Evolutionary conservation across 2,329 filamentous ascomycete genomes (phyloP), one percentile per base, ranked within the genome.

Genomic region (Metarhizium brunneum): DNA sequence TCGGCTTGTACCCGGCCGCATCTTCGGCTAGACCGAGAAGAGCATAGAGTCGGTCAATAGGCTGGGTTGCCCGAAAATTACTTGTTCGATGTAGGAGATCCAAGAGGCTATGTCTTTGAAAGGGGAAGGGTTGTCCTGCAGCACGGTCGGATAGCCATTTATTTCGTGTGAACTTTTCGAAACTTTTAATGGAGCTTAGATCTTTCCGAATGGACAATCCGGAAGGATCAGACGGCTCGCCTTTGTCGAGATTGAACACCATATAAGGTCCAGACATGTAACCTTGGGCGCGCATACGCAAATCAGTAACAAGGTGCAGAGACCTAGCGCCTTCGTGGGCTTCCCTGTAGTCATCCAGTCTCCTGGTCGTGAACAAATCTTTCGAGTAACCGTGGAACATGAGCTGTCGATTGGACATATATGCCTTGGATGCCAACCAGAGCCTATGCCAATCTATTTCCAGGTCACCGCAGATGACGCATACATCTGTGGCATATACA

Each of bases 341-440:
- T 48, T 58, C 56, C 14, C 51, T 55, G 43, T 53, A 55, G 47
- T 29, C 32, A 50, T 55, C 48, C 6, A 20, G 43, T 30, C 13
- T 14, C 40, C 35, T 14, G 42, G 30, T 43, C 30, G 20, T 32
- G 18, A 53, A 40, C 40, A 53, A 11, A 53, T 36, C 35, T 20
- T 35, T 18, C 5, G 51, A 47, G 29, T 50, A 58, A 13, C 56
- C 56, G 13, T 53, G 42, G 29, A 42, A 56, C 7, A 58, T 56
- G 51, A 58, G 56, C 7, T 56, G 42, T 7, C 56, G 30, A 30
- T 58, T 58, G 29, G 52, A 52, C 16, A 52, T 38, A 48, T 54
- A 58, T 16, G 56, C 66, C 43, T 56, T 58, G 40, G 56, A 55
- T 20, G 51, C 51, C 11, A 56, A 32, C 54, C 52, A 58, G 7